These are phyloP conservation scores for Hansenula sp. DNA, from an alignment of 1,139 yeast genomes.

Conservation along the genomic window DNA sequence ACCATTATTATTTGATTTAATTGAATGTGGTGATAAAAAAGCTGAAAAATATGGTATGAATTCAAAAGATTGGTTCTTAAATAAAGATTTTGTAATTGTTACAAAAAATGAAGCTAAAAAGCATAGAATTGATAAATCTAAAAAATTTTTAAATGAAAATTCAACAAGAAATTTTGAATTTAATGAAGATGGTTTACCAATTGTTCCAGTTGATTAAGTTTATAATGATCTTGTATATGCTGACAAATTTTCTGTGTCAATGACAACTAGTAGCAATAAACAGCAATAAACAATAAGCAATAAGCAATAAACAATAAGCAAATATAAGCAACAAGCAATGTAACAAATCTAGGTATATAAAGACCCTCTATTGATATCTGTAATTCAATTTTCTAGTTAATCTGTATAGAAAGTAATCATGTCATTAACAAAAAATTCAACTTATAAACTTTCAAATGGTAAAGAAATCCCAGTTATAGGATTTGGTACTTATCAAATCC, in stretches of 20 bases:
- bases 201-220: slow-evolving; percentile 5
- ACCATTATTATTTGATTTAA: background rate
- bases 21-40: slow-evolving; percentile 18
- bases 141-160: slow-evolving; percentile 18
- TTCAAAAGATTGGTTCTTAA: slow-evolving; percentile 25
- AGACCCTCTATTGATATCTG: no score
- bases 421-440: background rate
- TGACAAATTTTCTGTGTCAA: no score
- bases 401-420: background rate
- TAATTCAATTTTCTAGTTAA: no score
- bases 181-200: slow-evolving; percentile 14
- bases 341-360: no score
- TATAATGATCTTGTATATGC: no score
- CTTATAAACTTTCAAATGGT: slow-evolving; percentile 32
- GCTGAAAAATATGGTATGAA: slow-evolving; percentile 23
- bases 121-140: slow-evolving; percentile 15
- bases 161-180: slow-evolving; percentile 7
- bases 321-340: no score
- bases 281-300: no score
- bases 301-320: no score
- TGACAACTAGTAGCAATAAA: no score
- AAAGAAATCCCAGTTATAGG: slow-evolving; percentile 48
- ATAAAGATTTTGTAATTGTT: slow-evolving; percentile 26
- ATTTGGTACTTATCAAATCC: slow-evolving; percentile 22
- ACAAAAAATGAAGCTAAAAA: slow-evolving; percentile 22